Evolutionary conservation across 129 eudicot genomes (phyloP), one percentile per base, ranked within the genome.

Genomic region (Flaveria robusta): DNA sequence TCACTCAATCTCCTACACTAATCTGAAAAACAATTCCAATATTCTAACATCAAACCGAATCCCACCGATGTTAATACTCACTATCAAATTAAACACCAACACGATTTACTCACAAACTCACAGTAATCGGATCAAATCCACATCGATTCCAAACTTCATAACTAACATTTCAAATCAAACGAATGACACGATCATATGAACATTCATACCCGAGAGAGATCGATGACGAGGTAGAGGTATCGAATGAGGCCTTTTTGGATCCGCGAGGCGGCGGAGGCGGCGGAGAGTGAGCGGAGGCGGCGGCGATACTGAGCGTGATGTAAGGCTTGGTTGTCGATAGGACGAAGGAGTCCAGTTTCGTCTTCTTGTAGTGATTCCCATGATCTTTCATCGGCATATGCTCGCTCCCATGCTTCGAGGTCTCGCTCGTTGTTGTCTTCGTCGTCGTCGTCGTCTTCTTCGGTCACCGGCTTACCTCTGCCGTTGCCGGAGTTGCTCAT

Each of bases 311-410:
- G 98, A 71, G 98, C 89, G 84, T 94, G 99, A 70, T 85, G 86
- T 16, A 94, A 85, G 11, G 93, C 81, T 79, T 87, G 89, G 74
- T 84, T 88, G 65, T 94, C 97, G 60, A 94, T 89, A 3, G 97
- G 99, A 8, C 97, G 91, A 55, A 94, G 96, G 72, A 84, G 87
- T 5, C 97, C 99, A 50, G 93, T 87, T 83, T 94, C 99, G 64
- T 94, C 99, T 83, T 94, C 99, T 76, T 94, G 99, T 66, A 94
- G 72, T 9, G 99, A 88, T 66, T 94, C 99, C 99, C 99, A 94
- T 18, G 99, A 94, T 79, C 99, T 81, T 15, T 94, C 99, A 42
- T 94, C 99, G 6, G 96, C 92, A 39, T 94, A 94, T n/a, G 93
- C 82, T 81, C 93, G 80, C 83, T 94, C 99, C 99, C 99, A 94